Percentiles rank a stretch among this genome's conserved stretches.
Conservation (phyloP, 371 early-diverging fungal genomes). For the Batkoa obscura region DNA sequence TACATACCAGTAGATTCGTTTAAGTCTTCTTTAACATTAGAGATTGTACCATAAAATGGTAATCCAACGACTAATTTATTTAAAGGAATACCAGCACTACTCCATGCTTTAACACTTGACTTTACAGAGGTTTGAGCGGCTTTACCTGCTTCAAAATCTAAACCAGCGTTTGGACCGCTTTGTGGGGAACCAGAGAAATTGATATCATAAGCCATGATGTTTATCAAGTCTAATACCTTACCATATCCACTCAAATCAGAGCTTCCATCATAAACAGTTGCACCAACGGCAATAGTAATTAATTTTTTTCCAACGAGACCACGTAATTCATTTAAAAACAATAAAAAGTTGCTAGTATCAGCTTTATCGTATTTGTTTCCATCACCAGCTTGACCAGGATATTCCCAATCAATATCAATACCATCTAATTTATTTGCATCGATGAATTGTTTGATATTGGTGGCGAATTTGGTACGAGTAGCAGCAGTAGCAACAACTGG, state of each 20-base stretch:
- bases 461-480: constrained; percentile 23
- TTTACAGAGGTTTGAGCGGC: constrained; percentile 10
- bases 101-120: constrained; percentile 21
- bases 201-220: constrained; percentile 35
- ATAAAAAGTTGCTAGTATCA: constrained; percentile 37
- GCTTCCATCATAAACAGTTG: constrained; percentile 32
- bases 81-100: constrained; percentile 31
- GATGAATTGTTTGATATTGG: constrained; percentile 8
- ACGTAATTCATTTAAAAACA: constrained; percentile 39
- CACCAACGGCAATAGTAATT: constrained; percentile 50
- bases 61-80: constrained; percentile 34
- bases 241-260: constrained; percentile 32
- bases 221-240: constrained; percentile 31
- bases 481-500: constrained; percentile 21
- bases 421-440: constrained; percentile 14
- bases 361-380: constrained; percentile 34
- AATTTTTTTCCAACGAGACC: constrained; percentile 27
- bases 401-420: constrained; percentile 48
- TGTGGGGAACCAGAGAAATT: constrained; percentile 31
- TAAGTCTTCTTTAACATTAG: neutral
- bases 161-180: constrained; percentile 43
- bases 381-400: constrained; percentile 46
- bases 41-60: constrained; percentile 39
- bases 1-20: constrained; percentile 12
- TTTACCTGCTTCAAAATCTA: constrained; percentile 22